Conservation (phyloP, 768 basidiomycete genomes). For the Omphalotus guepiniiformis region DNA sequence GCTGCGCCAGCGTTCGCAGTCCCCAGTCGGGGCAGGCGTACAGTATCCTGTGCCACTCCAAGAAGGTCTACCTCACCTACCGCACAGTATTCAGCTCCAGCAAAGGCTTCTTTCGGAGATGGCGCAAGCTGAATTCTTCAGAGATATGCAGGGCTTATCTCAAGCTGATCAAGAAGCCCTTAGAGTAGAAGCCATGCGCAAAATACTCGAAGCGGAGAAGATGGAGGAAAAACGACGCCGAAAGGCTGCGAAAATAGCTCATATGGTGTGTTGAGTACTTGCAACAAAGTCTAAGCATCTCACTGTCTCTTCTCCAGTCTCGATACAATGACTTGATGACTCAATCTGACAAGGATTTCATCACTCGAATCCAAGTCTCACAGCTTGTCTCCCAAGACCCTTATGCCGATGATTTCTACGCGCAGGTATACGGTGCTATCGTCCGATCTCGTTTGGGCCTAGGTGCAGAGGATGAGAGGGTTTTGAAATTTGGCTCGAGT, state of each 20-base stretch:
- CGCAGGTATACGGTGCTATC: slow-evolving; percentile 89
- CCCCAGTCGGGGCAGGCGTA: slow-evolving; percentile 28
- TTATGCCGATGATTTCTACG: slow-evolving; percentile 97
- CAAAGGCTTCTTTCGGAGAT: slow-evolving; percentile 75
- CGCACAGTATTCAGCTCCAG: slow-evolving; percentile 67
- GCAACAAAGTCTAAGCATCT: background rate
- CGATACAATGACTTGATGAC: slow-evolving; percentile 96
- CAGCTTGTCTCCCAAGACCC: slow-evolving; percentile 97
- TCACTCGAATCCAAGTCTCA: slow-evolving; percentile 97
- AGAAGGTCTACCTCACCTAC: slow-evolving; percentile 50
- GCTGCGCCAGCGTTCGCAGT: slow-evolving; percentile 38
- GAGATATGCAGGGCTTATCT: slow-evolving; percentile 56
- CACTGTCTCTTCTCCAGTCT: slow-evolving; percentile 43
- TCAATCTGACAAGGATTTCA: slow-evolving; percentile 98
- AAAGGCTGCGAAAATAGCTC: slow-evolving; percentile 81
- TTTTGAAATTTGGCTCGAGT: slow-evolving; percentile 79
- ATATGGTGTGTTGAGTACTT: slow-evolving; percentile 57
- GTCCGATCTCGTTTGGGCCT: slow-evolving; percentile 75
- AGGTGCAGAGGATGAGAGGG: slow-evolving; percentile 67
- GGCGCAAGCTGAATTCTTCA: slow-evolving; percentile 64
- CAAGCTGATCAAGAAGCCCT: slow-evolving; percentile 67
- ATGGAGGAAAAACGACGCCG: slow-evolving; percentile 82
- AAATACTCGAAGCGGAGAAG: slow-evolving; percentile 87
- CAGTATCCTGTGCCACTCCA: slow-evolving; percentile 37
- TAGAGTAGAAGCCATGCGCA: slow-evolving; percentile 74